Evolutionary conservation across 1,284 basidiomycete genomes (phyloP).

Genomic region (Trichosporon sp.): DNA sequence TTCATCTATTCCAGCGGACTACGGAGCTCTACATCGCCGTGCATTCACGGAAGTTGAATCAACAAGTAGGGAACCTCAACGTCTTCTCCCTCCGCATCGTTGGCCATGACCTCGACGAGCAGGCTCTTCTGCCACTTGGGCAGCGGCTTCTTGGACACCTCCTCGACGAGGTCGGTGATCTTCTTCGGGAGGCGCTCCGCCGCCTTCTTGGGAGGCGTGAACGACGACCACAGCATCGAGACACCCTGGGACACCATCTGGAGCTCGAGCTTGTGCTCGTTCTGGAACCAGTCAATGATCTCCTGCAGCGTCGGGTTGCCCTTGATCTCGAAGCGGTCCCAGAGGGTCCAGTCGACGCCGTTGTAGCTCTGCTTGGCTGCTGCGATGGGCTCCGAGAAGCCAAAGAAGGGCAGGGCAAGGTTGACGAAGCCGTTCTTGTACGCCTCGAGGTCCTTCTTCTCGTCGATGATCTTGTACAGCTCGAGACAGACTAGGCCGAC

Average conservation of each 20-base stretch:
- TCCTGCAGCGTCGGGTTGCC: constrained; percentile 84
- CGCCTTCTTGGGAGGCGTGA: constrained; percentile 85
- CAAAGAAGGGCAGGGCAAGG: constrained; percentile 96
- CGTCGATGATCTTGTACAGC: constrained; percentile 97
- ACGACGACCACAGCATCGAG: constrained; percentile 95
- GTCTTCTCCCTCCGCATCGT: constrained; percentile 76
- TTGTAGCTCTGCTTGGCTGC: constrained; percentile 84
- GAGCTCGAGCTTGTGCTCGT: constrained; percentile 78
- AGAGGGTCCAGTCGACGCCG: constrained; percentile 89
- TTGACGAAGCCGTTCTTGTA: constrained; percentile 99
- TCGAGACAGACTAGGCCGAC: constrained; percentile 94
- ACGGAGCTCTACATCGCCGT: not conserved
- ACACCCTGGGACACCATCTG: constrained; percentile 96
- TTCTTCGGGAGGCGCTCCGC: constrained; percentile 81
- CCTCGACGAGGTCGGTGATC: constrained; percentile 85
- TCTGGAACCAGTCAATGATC: constrained; percentile 78
- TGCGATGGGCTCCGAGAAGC: constrained; percentile 95
- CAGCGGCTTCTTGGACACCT: constrained; percentile 88
- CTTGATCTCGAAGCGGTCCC: constrained; percentile 94
- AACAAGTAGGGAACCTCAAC: constrained; percentile 42
- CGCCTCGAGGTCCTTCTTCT: constrained; percentile 83
- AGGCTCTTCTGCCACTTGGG: constrained; percentile 72
- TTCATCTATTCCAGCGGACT: not conserved
- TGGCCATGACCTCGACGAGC: constrained; percentile 89
- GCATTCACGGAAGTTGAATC: not conserved